These are phyloP conservation scores for Pinus taeda DNA, from an alignment of 75 land plant genomes.

Conservation along the genomic window DNA sequence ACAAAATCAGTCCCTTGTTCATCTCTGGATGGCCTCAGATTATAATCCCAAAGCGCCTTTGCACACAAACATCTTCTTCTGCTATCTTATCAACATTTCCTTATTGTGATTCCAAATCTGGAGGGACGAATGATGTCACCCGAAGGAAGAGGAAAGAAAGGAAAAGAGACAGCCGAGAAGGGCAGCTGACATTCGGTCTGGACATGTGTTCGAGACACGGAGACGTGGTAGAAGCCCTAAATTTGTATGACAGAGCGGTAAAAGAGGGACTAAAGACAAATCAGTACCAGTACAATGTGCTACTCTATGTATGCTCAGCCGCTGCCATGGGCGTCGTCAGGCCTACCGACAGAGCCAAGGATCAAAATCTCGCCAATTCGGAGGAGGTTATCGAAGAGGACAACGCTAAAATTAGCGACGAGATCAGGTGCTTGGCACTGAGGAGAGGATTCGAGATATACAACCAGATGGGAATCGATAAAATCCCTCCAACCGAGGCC, in stretches of 20 bases:
- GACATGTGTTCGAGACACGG: slow-evolving; percentile 85
- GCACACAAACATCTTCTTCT: too few relatives aligned
- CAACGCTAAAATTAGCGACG: slow-evolving; percentile 19
- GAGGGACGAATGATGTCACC: too few relatives aligned
- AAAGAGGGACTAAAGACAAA: slow-evolving; percentile 48
- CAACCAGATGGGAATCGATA: slow-evolving; percentile 54
- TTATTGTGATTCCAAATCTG: too few relatives aligned
- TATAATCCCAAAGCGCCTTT: too few relatives aligned
- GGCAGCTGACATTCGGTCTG: slow-evolving; percentile 32
- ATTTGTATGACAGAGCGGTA: slow-evolving; percentile 56
- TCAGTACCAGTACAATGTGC: slow-evolving; percentile 76
- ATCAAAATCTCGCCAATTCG: not conserved
- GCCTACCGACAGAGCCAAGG: slow-evolving; percentile 19
- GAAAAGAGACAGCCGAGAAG: not conserved
- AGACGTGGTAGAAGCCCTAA: slow-evolving; percentile 66
- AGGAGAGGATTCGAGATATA: slow-evolving; percentile 77
- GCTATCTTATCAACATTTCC: too few relatives aligned
- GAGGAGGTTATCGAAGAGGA: not conserved
- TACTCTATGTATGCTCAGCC: slow-evolving; percentile 86
- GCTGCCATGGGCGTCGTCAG: slow-evolving; percentile 62
- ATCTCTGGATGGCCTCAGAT: too few relatives aligned
- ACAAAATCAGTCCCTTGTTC: too few relatives aligned
- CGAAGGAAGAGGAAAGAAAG: slow-evolving; percentile 17
- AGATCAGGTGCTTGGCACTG: slow-evolving; percentile 40
- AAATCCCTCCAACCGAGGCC: slow-evolving; percentile 75